A percentile compares a stretch with the other conserved stretches of the same genome.
These are phyloP conservation scores for Maudiozyma turicensis DNA, from an alignment of 805 yeast genomes.

Conservation along the genomic window DNA sequence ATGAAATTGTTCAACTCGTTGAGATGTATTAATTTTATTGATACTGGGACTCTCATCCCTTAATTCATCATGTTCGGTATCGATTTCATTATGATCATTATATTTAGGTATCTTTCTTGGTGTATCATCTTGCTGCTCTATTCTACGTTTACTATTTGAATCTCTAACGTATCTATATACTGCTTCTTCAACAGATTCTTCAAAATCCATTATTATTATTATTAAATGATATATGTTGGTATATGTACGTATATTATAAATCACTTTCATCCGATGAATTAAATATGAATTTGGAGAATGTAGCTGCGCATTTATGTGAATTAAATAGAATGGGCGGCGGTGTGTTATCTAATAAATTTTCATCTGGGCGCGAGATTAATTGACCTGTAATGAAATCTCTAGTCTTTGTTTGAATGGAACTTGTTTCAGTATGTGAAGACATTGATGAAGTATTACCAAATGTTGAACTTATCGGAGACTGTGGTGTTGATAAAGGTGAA, in stretches of 20 bases:
- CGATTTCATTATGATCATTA: not conserved
- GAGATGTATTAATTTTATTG: not conserved
- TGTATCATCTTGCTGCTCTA: not conserved
- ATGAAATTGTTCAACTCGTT: constrained; percentile 2
- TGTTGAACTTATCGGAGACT: not conserved
- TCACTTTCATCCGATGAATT: constrained; percentile 7
- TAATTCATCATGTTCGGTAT: not conserved
- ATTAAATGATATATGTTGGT: no score
- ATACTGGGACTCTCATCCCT: not conserved
- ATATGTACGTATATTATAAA: not conserved
- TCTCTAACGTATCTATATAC: constrained; percentile 57
- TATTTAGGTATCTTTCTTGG: not conserved
- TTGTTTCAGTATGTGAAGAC: not conserved
- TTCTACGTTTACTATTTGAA: not conserved
- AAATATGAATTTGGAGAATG: not conserved
- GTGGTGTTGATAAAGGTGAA: not conserved
- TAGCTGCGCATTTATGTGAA: not conserved
- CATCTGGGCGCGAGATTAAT: not conserved
- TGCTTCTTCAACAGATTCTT: constrained; percentile 54
- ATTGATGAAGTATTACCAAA: not conserved
- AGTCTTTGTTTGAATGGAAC: not conserved
- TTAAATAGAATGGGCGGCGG: not conserved
- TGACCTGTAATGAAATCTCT: constrained; percentile 1
- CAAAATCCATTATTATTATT: no score
- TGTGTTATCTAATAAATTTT: not conserved